Conservation (phyloP, 495 filamentous ascomycete genomes). For the Paragyromitra xinjiangensis region DNA sequence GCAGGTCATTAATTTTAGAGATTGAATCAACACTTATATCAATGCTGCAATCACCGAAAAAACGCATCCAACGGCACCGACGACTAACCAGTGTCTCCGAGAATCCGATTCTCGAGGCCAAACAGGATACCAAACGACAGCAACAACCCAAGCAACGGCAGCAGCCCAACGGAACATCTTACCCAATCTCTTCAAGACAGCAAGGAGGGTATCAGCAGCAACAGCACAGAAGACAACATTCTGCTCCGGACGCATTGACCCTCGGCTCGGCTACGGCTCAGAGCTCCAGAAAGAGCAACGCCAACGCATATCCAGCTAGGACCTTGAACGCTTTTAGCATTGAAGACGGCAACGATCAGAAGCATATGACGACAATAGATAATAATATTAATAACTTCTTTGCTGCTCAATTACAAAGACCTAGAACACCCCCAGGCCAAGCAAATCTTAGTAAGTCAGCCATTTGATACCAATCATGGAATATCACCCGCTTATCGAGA, state of each 20-base stretch:
- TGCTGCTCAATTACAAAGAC: conserved; percentile 40
- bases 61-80: conserved; percentile 54
- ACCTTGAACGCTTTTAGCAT: conserved; percentile 47
- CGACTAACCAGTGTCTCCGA: conserved; percentile 52
- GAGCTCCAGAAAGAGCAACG: conserved; percentile 44
- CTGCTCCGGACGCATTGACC: conserved; percentile 54
- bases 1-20: conserved; percentile 41
- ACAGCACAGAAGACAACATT: conserved; percentile 54
- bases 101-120: conserved; percentile 54
- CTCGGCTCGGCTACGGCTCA: conserved; percentile 54
- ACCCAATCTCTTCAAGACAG: conserved; percentile 40
- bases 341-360: conserved; percentile 38
- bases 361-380: conserved; percentile 42
- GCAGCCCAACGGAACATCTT: conserved; percentile 42
- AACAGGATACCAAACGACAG: conserved; percentile 53
- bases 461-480: conserved; percentile 29
- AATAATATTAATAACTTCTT: conserved; percentile 44
- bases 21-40: conserved; percentile 21
- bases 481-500: conserved; percentile 50
- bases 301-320: conserved; percentile 44
- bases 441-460: conserved; percentile 46
- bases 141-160: conserved; percentile 42
- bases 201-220: conserved; percentile 35
- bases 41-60: conserved; percentile 56
- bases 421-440: conserved; percentile 46